These are phyloP conservation scores for Dillenia turbinata DNA, from an alignment of 164 flowering plant genomes.

Conservation along the genomic window DNA sequence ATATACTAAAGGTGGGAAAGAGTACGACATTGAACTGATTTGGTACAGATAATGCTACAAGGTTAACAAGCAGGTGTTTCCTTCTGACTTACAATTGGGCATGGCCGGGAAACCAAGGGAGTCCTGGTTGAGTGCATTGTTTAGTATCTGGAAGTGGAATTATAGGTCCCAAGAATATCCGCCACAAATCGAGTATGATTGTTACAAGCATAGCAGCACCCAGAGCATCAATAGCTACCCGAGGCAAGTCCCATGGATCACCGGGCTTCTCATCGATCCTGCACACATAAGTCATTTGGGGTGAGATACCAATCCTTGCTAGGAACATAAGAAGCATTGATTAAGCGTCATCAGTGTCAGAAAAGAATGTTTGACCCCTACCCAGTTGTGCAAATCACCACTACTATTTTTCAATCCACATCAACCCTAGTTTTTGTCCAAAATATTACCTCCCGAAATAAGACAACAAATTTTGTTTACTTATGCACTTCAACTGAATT, in stretches of 20 bases:
- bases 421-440: no score
- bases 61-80: no score
- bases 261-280: constrained; percentile 88
- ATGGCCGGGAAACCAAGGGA: constrained; percentile 71
- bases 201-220: constrained; percentile 98
- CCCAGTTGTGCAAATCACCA: no score
- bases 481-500: no score
- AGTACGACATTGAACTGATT: not conserved
- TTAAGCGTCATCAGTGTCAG: no score
- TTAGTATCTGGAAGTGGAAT: constrained; percentile 47
- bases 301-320: no score
- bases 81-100: not conserved
- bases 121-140: constrained; percentile 64
- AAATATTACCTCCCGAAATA: no score
- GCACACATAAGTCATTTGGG: constrained; percentile 5
- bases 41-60: not conserved
- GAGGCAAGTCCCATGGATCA: constrained; percentile 68
- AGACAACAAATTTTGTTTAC: no score
- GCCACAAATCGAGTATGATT: constrained; percentile 89
- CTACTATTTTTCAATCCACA: no score
- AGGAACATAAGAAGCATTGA: no score
- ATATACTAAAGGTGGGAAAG: no score
- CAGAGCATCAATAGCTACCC: constrained; percentile 87
- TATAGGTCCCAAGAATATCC: constrained; percentile 80
- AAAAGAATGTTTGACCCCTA: no score